Base-by-base conservation (phyloP, 2,329 filamentous ascomycete species). In the Sordariomycetes sp. region DNA sequence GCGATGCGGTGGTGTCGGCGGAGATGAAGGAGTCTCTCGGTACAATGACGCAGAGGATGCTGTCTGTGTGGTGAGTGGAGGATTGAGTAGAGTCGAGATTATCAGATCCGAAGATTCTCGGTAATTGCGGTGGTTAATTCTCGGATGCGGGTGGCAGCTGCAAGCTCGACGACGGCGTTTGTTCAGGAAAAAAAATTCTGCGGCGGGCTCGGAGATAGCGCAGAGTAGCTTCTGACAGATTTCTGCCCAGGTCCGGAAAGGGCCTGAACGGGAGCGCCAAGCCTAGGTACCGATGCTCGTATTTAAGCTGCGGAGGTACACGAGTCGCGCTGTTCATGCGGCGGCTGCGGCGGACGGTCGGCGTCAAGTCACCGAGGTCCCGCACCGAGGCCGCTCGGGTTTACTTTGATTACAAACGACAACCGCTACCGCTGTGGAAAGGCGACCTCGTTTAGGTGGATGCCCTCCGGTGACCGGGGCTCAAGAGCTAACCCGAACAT, bases 161-260 rank as follows among this genome's bases (percentile, higher is more conserved):
- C 39, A 45, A 45, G 39, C 39, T 45, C n/a, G 13, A 45, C n/a
- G 13, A 45, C 39, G 39, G 39, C 39, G 39, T 45, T 45, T 45
- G 20, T 48, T 45, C 20, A 15, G 8, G 45, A 24, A 24, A 20
- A 50, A 50, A 52, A 56, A 56, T 52, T 52, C 12, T n/a, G 45
- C 34, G 50, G 55, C 55, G 55, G 55, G 34, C 25, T 56, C 55
- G 55, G 55, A 56, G 55, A 51, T 56, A 56, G 42, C 54, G 45
- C 6, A 17, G 39, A 17, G 5, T n/a, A 50, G 20, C 45, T 24
- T 6, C 42, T 56, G 42, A 22, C 22, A 51, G 36, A 25, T 35
- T 56, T 35, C 25, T 12, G 42, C 25, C 42, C 39, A 55, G 24
- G 20, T 17, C 39, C 53, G 34, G 53, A 7, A 42, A 34, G 39